phyloP scores from a whole-genome alignment of 768 basidiomycete genomes.

The Solioccasus polychromus region DNA sequence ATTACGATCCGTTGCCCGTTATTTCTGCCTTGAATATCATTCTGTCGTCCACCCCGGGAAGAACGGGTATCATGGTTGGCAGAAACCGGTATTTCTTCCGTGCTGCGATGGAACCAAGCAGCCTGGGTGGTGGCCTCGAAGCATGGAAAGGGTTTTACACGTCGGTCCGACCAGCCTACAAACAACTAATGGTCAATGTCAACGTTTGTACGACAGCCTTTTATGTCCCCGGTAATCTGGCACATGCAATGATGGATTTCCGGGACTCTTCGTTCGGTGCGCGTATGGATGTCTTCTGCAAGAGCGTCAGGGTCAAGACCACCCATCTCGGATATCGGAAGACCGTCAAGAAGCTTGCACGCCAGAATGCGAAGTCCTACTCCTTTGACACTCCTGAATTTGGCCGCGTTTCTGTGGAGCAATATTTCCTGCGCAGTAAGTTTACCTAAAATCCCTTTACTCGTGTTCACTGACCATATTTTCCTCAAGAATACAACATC shows the following conservation, averaged over 20 bases:
- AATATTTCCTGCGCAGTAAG: constrained; percentile 48
- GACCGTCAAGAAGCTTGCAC: constrained; percentile 56
- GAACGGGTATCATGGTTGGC: constrained; percentile 50
- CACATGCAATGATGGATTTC: constrained; percentile 41
- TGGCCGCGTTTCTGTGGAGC: constrained; percentile 42
- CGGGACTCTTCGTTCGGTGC: constrained; percentile 54
- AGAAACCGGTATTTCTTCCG: constrained; percentile 54
- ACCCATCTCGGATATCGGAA: constrained; percentile 74
- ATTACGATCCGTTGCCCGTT: constrained; percentile 45
- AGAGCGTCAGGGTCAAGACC: constrained; percentile 62
- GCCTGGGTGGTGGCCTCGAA: constrained; percentile 51
- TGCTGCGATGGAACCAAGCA: constrained; percentile 25
- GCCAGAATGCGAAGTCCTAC: constrained; percentile 37
- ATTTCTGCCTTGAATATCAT: constrained; percentile 51
- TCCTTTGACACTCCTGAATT: constrained; percentile 40
- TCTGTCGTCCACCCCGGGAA: constrained; percentile 42
- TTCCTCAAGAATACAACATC: constrained; percentile 41
- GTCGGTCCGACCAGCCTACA: constrained; percentile 39
- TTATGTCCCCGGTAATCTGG: constrained; percentile 42
- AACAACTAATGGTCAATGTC: constrained; percentile 52
- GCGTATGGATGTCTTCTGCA: constrained; percentile 57
- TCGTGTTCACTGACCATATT: background rate
- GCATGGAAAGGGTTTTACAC: constrained; percentile 55
- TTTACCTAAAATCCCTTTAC: background rate
- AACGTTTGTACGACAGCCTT: constrained; percentile 53